Conservation (phyloP, 306 rosid genomes). For the Hippophae gyantsensis region DNA sequence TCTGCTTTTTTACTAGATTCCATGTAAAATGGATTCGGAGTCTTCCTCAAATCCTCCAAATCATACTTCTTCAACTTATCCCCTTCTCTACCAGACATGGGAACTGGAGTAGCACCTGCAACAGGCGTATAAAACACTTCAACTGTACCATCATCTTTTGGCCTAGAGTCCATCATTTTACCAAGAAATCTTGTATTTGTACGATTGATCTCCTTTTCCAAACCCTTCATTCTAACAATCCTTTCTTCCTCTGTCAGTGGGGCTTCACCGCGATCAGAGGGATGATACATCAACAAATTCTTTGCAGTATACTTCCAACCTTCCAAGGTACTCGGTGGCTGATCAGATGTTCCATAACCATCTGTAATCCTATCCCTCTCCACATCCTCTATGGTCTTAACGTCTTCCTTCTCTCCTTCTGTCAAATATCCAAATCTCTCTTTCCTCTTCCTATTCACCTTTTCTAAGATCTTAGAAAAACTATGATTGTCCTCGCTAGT, state of each 20-base stretch:
- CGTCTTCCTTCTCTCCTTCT: constrained; percentile 55
- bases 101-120: constrained; percentile 65
- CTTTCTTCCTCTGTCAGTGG: constrained; percentile 75
- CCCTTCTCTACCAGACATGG: constrained; percentile 49
- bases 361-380: constrained; percentile 84
- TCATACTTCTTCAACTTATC: constrained; percentile 84
- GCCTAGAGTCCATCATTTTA: constrained; percentile 65
- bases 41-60: constrained; percentile 89
- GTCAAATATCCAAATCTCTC: constrained; percentile 62
- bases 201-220: constrained; percentile 69
- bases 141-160: constrained; percentile 56
- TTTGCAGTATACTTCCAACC: constrained; percentile 80
- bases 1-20: constrained; percentile 72
- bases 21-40: constrained; percentile 72
- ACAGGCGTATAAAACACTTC: constrained; percentile 77
- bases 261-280: constrained; percentile 80
- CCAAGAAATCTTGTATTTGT: constrained; percentile 70
- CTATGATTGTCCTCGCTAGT: constrained; percentile 89
- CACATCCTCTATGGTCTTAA: constrained; percentile 52
- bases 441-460: constrained; percentile 95
- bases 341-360: constrained; percentile 88
- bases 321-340: constrained; percentile 79
- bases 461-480: constrained; percentile 67
- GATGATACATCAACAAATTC: constrained; percentile 92
- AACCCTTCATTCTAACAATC: constrained; percentile 52